Conservation (phyloP, 495 filamentous ascomycete species). For the Neurospora sp. region DNA sequence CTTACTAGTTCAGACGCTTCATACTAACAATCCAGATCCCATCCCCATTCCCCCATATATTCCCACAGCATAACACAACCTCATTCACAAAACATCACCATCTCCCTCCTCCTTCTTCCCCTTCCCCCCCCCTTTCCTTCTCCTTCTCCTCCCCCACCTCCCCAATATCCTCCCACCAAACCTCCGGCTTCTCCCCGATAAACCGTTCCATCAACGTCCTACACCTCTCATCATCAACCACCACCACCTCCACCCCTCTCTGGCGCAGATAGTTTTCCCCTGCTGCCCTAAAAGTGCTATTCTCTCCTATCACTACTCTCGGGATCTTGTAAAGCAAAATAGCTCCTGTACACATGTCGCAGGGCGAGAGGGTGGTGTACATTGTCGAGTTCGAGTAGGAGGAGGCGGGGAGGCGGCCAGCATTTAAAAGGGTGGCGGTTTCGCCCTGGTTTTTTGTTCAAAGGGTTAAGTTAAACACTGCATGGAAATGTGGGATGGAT, state of each 20-base stretch:
- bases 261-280: constrained; percentile 64
- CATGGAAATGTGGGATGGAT: no score
- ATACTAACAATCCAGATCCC: background rate
- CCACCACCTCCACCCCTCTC: constrained; percentile 65
- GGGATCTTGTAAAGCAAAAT: constrained; percentile 71
- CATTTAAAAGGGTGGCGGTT: constrained; percentile 69
- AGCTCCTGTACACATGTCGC: constrained; percentile 80
- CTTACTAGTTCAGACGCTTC: background rate
- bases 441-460: constrained; percentile 33
- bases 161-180: constrained; percentile 48
- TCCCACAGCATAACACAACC: background rate
- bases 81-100: background rate
- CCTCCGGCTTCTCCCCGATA: constrained; percentile 62
- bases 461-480: background rate
- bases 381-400: constrained; percentile 61
- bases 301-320: constrained; percentile 79
- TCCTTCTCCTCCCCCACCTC: background rate
- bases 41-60: background rate
- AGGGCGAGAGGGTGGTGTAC: constrained; percentile 82
- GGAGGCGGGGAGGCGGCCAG: constrained; percentile 61
- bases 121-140: background rate
- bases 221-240: constrained; percentile 59
- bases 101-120: background rate
- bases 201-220: constrained; percentile 67
- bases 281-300: constrained; percentile 59